A percentile compares a stretch with the other conserved stretches of the same genome.
These are phyloP conservation scores for Setaria viridis DNA, from an alignment of 202 grass and related monocot species.

Conservation along the genomic window DNA sequence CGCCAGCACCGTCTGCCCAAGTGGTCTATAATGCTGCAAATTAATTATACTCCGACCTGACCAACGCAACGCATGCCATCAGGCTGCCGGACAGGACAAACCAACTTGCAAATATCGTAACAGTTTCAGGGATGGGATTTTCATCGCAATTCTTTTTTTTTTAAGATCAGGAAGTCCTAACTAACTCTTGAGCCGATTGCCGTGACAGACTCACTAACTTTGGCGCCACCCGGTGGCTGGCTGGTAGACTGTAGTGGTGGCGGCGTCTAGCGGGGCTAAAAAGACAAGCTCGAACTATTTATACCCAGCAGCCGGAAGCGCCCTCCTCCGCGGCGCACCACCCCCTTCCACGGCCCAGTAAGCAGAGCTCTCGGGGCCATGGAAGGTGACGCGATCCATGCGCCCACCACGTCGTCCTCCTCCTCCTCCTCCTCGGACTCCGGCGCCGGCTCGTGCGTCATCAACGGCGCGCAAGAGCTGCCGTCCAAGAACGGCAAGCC, in stretches of 20 bases:
- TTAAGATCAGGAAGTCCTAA: slow-evolving; percentile 11
- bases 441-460: slow-evolving; percentile 33
- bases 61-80: slow-evolving; percentile 5
- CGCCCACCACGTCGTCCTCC: slow-evolving; percentile 33
- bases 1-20: not conserved
- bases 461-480: slow-evolving; percentile 38
- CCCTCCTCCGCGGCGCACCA: not conserved
- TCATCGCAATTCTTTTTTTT: not conserved
- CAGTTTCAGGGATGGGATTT: not conserved
- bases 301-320: slow-evolving; percentile 21
- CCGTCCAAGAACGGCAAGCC: not conserved
- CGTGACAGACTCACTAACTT: slow-evolving; percentile 11
- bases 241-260: not conserved
- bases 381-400: slow-evolving; percentile 49
- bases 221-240: not conserved
- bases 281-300: slow-evolving; percentile 43
- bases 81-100: not conserved
- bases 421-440: slow-evolving; percentile 36
- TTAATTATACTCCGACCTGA: not conserved
- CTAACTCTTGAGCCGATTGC: not conserved
- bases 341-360: not conserved
- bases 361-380: slow-evolving; percentile 30
- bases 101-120: slow-evolving; percentile 24
- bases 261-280: not conserved
- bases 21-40: not conserved